A percentile compares a stretch with the other conserved stretches of the same genome.
Conservation (phyloP, 371 early-diverging fungal species). For the Mucor lusitanicus region DNA sequence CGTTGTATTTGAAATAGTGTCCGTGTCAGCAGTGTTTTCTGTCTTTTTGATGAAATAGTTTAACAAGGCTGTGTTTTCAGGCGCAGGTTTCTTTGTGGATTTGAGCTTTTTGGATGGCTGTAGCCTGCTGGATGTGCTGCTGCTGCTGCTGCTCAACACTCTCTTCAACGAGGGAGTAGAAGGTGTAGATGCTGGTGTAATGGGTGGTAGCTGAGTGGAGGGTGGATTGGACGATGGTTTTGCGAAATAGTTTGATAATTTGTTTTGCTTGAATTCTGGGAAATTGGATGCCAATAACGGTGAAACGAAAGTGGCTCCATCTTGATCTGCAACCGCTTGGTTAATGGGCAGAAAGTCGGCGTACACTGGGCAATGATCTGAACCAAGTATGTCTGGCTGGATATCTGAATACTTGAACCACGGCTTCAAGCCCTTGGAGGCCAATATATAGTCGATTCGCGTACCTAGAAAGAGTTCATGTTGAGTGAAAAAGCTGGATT, state of each 20-base stretch:
- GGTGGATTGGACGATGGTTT: neutral
- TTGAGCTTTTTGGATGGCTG: neutral
- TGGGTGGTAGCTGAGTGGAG: neutral
- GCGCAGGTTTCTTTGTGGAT: neutral
- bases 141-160: too few relatives aligned
- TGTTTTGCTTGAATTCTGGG: conserved; percentile 67
- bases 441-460: conserved; percentile 84
- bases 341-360: conserved; percentile 46
- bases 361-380: conserved; percentile 90
- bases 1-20: neutral
- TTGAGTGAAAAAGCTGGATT: neutral
- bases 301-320: conserved; percentile 30
- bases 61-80: neutral
- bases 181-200: neutral
- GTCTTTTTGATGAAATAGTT: neutral
- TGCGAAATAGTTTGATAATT: conserved; percentile 49
- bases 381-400: conserved; percentile 68
- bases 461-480: conserved; percentile 42
- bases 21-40: neutral
- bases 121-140: too few relatives aligned
- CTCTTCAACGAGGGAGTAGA: neutral
- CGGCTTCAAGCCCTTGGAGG: conserved; percentile 53
- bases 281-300: conserved; percentile 62
- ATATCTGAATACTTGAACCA: conserved; percentile 65
- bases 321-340: neutral